Conservation (phyloP, 2,329 filamentous ascomycete genomes). For the Sarocladium strictum region DNA sequence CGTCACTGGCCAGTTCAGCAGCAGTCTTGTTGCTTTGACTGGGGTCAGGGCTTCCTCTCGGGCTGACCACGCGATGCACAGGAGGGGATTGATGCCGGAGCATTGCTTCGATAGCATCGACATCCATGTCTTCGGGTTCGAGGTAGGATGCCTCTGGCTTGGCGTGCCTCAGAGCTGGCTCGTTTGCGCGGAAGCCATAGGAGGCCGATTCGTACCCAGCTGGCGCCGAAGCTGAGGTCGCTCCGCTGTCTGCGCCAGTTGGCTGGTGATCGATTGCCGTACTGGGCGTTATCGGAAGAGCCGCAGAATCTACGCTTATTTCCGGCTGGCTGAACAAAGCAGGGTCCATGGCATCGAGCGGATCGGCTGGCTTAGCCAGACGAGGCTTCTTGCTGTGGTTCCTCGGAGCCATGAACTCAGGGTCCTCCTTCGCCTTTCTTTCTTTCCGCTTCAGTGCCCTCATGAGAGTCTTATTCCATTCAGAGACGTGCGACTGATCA, state of each 20-base stretch:
- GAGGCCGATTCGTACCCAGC: constrained; percentile 17
- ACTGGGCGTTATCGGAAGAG: no score
- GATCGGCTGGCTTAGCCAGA: constrained; percentile 19
- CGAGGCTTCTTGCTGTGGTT: constrained; percentile 37
- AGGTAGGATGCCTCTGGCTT: constrained; percentile 46
- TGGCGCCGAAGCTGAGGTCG: constrained; percentile 11
- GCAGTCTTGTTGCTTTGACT: constrained; percentile 16
- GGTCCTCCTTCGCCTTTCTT: constrained; percentile 46
- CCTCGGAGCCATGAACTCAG: constrained; percentile 43
- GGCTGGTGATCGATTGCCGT: constrained; percentile 15
- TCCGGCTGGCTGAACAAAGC: constrained; percentile 36
- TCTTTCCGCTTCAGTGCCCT: constrained; percentile 48
- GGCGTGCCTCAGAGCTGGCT: constrained; percentile 45
- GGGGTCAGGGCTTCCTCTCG: constrained; percentile 9
- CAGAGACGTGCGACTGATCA: constrained; percentile 43
- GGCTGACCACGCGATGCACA: constrained; percentile 1
- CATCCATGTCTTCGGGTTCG: constrained; percentile 37
- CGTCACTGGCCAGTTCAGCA: constrained; percentile 34
- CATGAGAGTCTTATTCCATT: constrained; percentile 49
- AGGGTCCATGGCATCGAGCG: constrained; percentile 43
- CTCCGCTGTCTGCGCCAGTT: constrained; percentile 12
- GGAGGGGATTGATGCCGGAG: constrained; percentile 20
- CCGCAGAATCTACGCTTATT: constrained; percentile 11
- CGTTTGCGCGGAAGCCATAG: constrained; percentile 34
- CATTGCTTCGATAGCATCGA: constrained; percentile 38